Evolutionary conservation across 2,329 filamentous ascomycete genomes (phyloP).

Genomic region (Microdochium bolleyi): DNA sequence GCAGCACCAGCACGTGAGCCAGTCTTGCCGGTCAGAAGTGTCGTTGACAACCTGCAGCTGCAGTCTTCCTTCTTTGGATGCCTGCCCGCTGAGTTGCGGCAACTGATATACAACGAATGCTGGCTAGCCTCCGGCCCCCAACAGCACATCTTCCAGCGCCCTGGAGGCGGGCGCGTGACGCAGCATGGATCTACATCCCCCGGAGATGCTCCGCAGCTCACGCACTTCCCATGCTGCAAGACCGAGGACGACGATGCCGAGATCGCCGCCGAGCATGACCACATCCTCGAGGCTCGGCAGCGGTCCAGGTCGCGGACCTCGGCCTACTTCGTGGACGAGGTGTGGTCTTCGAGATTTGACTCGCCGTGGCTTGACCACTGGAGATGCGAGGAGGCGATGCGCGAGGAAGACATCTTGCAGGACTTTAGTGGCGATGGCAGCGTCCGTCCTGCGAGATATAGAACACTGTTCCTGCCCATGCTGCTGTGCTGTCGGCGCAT

Average conservation of each 20-base stretch:
- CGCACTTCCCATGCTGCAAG: constrained; percentile 12
- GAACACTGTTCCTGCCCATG: constrained; percentile 8
- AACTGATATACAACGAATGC: constrained; percentile 13
- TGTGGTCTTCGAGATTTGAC: constrained; percentile 9
- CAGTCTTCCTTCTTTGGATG: constrained; percentile 9
- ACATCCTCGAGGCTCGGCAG: constrained; percentile 5
- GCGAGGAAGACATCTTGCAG: constrained; percentile 10
- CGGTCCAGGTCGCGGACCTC: constrained; percentile 4
- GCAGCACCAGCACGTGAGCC: neutral
- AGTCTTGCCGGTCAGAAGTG: neutral
- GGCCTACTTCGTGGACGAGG: constrained; percentile 4
- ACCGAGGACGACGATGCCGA: constrained; percentile 5
- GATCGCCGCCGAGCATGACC: constrained; percentile 9
- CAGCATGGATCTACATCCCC: neutral
- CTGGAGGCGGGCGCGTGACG: no score
- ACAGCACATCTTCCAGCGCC: constrained; percentile 10
- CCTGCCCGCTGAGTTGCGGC: constrained; percentile 11
- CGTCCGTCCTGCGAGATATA: neutral
- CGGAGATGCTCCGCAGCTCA: constrained; percentile 2
- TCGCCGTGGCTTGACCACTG: constrained; percentile 14
- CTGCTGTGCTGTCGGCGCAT: constrained; percentile 11
- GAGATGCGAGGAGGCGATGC: constrained; percentile 13
- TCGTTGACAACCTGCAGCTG: constrained; percentile 7
- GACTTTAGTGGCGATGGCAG: neutral
- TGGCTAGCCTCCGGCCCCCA: constrained; percentile 11